Conservation (phyloP, 257 asterid genomes). For the Misopates orontium region DNA sequence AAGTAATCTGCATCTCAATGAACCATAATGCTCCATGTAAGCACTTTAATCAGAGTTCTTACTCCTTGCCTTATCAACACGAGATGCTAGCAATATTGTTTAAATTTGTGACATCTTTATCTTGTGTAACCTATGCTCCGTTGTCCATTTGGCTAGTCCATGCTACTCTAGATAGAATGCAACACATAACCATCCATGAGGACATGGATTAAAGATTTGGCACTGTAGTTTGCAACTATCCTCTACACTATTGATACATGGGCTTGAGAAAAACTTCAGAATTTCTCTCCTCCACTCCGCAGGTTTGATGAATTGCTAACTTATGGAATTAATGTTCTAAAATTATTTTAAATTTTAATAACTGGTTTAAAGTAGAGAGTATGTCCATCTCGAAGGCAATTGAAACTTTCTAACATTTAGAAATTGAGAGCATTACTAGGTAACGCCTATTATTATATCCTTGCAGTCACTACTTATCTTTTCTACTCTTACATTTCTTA, state of each 20-base stretch:
- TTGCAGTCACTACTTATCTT: slow-evolving; percentile 18
- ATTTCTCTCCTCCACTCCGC: neutral
- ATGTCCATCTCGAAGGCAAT: neutral
- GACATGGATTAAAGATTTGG: neutral
- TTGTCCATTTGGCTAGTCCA: neutral
- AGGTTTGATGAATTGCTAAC: neutral
- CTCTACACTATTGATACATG: neutral
- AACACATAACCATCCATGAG: neutral
- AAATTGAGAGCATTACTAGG: slow-evolving; percentile 1
- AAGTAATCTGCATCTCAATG: too few relatives aligned
- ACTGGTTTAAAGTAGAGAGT: neutral
- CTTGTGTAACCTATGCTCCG: neutral
- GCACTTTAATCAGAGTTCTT: neutral
- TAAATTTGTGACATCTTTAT: neutral
- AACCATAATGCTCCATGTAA: neutral
- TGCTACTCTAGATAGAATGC: neutral
- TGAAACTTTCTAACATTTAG: neutral
- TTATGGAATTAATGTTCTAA: neutral
- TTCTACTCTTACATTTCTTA: slow-evolving; percentile 17
- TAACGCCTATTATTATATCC: neutral
- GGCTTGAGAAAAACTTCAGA: neutral
- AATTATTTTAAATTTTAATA: neutral
- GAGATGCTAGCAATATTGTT: neutral
- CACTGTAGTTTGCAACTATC: neutral
- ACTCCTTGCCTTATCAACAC: neutral